Base-by-base conservation (phyloP, 768 basidiomycete species). In the Panus rudis region DNA sequence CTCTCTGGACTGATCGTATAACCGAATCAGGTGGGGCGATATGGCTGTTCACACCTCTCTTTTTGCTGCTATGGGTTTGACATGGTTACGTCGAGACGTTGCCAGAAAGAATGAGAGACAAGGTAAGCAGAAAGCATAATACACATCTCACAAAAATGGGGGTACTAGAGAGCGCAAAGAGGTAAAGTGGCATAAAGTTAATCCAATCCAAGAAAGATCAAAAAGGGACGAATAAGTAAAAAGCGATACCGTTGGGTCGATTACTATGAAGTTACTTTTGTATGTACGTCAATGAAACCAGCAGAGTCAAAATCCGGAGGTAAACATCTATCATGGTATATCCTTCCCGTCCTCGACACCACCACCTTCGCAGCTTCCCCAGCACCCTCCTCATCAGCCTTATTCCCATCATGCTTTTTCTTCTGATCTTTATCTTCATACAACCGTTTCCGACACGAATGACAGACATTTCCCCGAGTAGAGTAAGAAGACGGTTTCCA, bases 261-360 rank as follows among this genome's bases (percentile, higher is more conserved):
- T 16, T 30, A 30, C 28, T 30, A 30, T 30, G 16, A 30, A 30
- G 10, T 30, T 30, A 30, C 16, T 30, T 10, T 30, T 10, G 10
- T 30, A 30, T 30, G 28, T 30, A 61, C 60, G 57, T 45, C 58
- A 55, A 38, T 47, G 37, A 43, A 23, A 49, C 46, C 58, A 51
- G 42, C 40, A 41, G 51, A 20, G n/a, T 20, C 33, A 35, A 52
- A 51, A 41, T 56, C 51, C 50, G 55, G 52, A 38, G 60, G 59
- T 43, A 59, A 60, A 45, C 71, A 73, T 51, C 57, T 63, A 48
- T 55, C 52, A 54, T 88, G 84, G 53, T 78, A 79, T 62, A 78
- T 69, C 48, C 63, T 56, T 50, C 81, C 82, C 55, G 75, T 73
- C 64, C 79, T 74, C 51, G 75, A 71, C 48, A 80, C 68, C 34